Evolutionary conservation across 257 asterid species (phyloP), one percentile per base, ranked within the genome.

Genomic region (Lithospermum erythrorhizon): DNA sequence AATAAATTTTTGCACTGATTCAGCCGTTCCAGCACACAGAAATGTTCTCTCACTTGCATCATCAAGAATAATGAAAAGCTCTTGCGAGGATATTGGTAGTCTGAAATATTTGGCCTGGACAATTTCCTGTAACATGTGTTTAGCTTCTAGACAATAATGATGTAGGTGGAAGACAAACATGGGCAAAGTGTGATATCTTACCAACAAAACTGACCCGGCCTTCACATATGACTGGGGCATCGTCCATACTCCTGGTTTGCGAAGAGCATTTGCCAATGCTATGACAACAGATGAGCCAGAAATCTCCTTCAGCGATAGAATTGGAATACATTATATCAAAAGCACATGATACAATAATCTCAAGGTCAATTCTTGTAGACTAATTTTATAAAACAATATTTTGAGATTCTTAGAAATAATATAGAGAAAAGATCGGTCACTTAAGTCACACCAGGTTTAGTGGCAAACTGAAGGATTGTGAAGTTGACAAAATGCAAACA

Each of bases 1-100:
- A 17, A 94, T 75, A 51, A 83, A 82, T 64, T 82, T 94, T 37
- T 74, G 85, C 76, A 94, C 73, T 21, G 83, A 67, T 61, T 89
- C 95, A 48, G 96, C 94, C 25, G 89, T 82, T 32, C 99, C 99
- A 51, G 88, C 96, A 78, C 94, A 82, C 65, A 93, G 73, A 77
- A 94, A 89, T 61, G 99, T 87, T 61, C 82, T 75, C 81, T 94
- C 99, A 69, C 97, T 85, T 66, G 97, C 96, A 76, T 79, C 87
- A 76, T 94, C 99, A 76, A 94, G 97, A 77, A 85, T 68, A 65
- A 81, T 71, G 66, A 94, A 87, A 70, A 94, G 68, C 53, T 94
- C 99, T 29, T 62, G 69, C 4, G 99, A 83, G 71, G 95, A 76
- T 64, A 83, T 78, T 23, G 90, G 89, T 65, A 73, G 73, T 74